Evolutionary conservation across 129 eudicot genomes (phyloP).

Genomic region (Flaveria sonorensis): DNA sequence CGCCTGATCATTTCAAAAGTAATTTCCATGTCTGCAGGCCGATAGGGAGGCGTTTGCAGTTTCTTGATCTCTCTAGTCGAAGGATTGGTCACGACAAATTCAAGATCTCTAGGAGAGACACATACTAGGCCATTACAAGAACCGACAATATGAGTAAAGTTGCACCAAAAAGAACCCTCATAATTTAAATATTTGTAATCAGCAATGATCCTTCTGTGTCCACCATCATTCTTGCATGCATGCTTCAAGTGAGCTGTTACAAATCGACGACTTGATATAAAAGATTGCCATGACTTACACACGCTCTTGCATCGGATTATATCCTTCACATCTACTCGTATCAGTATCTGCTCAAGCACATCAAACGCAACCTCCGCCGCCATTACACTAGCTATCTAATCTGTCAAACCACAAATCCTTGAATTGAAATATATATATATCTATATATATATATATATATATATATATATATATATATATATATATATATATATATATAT

Average conservation of each 20-base stretch:
- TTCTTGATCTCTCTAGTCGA: background rate
- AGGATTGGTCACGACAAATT: background rate
- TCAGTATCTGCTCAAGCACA: background rate
- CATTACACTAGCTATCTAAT: too few relatives aligned
- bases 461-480: too few relatives aligned
- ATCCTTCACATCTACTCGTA: background rate
- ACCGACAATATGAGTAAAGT: background rate
- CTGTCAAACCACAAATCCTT: too few relatives aligned
- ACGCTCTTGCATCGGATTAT: slow-evolving; percentile 3
- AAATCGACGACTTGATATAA: background rate
- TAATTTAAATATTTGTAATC: background rate
- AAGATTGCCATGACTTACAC: slow-evolving; percentile 7
- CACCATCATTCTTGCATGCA: background rate
- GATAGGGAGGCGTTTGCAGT: background rate
- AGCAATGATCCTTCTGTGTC: background rate
- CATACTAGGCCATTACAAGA: slow-evolving; percentile 1
- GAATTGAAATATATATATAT: too few relatives aligned
- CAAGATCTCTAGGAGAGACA: background rate
- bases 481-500: too few relatives aligned
- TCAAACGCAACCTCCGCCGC: background rate
- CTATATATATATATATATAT: too few relatives aligned
- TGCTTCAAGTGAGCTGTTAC: background rate
- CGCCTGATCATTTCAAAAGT: background rate
- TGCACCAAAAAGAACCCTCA: background rate
- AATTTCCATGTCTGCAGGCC: background rate